Conservation (phyloP, 768 basidiomycete species). For the Phanerochaete carnosa region DNA sequence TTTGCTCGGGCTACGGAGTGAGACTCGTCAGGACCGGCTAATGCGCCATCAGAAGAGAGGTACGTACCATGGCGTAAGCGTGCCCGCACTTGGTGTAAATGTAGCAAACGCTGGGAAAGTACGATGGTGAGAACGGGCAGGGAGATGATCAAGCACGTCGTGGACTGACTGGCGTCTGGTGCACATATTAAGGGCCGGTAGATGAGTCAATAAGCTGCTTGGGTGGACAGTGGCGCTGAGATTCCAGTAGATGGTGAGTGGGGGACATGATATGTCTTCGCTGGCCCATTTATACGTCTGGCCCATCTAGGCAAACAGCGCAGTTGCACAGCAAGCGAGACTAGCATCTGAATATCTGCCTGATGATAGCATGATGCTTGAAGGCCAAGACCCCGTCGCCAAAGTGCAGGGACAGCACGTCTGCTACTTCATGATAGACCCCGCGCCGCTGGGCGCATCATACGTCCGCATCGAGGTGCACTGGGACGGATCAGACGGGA, state of each 20-base stretch:
- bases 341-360: background rate
- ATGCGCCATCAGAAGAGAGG: background rate
- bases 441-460: background rate
- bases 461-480: background rate
- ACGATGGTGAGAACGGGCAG: background rate
- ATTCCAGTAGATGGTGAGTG: background rate
- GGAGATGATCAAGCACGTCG: background rate
- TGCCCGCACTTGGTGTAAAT: conserved; percentile 23
- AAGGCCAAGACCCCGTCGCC: background rate
- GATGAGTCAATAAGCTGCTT: background rate
- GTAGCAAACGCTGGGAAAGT: conserved; percentile 20
- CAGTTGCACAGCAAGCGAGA: background rate
- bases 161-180: conserved; percentile 22
- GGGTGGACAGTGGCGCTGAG: background rate
- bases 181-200: conserved; percentile 15
- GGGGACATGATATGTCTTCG: background rate
- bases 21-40: background rate
- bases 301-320: background rate
- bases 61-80: conserved; percentile 19
- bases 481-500: background rate
- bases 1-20: conserved; percentile 18
- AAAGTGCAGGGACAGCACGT: background rate
- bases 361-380: background rate
- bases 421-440: background rate
- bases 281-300: background rate